phyloP scores from a whole-genome alignment of 805 yeast genomes.

The Hanseniaspora jakobsenii region DNA sequence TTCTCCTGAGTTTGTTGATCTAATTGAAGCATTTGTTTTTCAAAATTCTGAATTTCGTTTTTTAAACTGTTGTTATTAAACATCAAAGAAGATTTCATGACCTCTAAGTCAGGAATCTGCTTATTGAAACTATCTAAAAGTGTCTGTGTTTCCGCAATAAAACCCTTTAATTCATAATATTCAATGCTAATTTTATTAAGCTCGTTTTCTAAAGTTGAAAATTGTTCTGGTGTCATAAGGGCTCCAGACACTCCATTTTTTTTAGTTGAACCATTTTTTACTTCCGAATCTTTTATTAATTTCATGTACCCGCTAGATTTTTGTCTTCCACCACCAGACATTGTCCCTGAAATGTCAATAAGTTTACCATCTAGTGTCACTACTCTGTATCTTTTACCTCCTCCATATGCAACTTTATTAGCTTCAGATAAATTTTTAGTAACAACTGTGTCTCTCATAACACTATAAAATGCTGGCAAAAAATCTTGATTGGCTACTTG shows the following conservation, averaged over 20 bases:
- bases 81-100: constrained; percentile 43
- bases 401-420: constrained; percentile 74
- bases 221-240: constrained; percentile 40
- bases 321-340: constrained; percentile 88
- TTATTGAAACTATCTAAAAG: constrained; percentile 49
- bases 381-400: constrained; percentile 62
- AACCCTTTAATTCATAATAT: constrained; percentile 38
- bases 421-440: constrained; percentile 72
- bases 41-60: constrained; percentile 36
- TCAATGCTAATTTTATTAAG: constrained; percentile 42
- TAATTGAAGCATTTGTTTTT: constrained; percentile 41
- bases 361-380: constrained; percentile 87
- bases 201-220: constrained; percentile 42
- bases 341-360: constrained; percentile 86
- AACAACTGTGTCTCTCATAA: constrained; percentile 75
- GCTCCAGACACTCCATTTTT: too few relatives aligned
- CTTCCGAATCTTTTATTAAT: constrained; percentile 21
- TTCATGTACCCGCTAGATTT: constrained; percentile 65
- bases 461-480: constrained; percentile 80
- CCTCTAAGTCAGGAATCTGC: constrained; percentile 58
- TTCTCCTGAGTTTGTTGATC: constrained; percentile 34
- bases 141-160: constrained; percentile 46
- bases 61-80: constrained; percentile 36
- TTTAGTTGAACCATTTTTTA: too few relatives aligned
- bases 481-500: constrained; percentile 54